Base-by-base conservation (phyloP, 331 rosid species). In the Arachis monticola region DNA sequence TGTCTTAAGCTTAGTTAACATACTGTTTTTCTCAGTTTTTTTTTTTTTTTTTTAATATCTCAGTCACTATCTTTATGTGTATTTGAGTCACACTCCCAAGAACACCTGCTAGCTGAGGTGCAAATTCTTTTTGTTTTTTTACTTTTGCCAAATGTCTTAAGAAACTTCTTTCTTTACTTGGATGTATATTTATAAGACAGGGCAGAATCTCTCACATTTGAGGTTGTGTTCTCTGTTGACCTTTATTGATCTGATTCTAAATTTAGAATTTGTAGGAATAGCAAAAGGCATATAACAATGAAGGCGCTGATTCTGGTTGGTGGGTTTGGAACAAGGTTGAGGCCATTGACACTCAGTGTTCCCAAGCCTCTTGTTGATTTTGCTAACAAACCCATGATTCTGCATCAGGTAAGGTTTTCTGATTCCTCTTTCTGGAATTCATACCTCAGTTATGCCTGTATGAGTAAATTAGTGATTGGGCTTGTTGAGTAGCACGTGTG, bases 321-420 rank as follows among this genome's bases (percentile, higher is more conserved):
- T 79, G 97, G 97, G 14, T 92, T 92, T 79, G 97, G 97, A 80
- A 92, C 96, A 65, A 89, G 97, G 75, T 74, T 92, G 92, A 90
- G 97, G 94, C 97, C 97, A 58, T 79, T 92, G 91, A 92, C 97
- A 67, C 96, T 92, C 44, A 92, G 96, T 70, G 48, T 92, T 72
- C 97, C 97, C 32, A 92, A 92, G 87, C 97, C 97, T 53, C 97
- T 92, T 79, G 97, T 92, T 85, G 97, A 92, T 79, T 92, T 92
- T 76, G 97, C 94, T 41, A 92, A 92, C 83, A 92, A 92, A 76
- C 97, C 97, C 60, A 92, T 92, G 97, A 92, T 92, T 81, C 83
- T 92, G 83, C 97, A 92, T 72, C 97, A 92, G 96, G 97, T 92
- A 84, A 50, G 60, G 67, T 48, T 79, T 80, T 64, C 35, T 38